These are phyloP conservation scores for Penicillium olsonii DNA, from an alignment of 2,329 filamentous ascomycete species.

Conservation along the genomic window DNA sequence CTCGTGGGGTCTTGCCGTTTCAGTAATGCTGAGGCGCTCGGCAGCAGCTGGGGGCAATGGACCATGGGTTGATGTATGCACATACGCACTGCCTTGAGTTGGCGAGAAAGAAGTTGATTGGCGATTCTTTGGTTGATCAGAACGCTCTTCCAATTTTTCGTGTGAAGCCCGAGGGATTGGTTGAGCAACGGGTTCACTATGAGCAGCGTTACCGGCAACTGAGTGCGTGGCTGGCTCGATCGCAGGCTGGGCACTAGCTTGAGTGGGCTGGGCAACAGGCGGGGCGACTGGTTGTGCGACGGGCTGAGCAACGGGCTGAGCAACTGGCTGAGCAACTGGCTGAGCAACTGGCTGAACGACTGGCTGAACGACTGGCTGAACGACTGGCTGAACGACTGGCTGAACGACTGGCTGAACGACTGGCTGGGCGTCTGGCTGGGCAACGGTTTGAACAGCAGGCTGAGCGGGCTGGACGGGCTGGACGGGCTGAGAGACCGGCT, in stretches of 20 bases:
- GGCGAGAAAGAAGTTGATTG: conserved; percentile 14
- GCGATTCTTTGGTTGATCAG: conserved; percentile 8
- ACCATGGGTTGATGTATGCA: conserved; percentile 37
- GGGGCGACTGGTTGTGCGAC: neutral
- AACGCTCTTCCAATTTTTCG: neutral
- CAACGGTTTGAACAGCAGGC: neutral
- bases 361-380: neutral
- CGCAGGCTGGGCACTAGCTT: too few relatives aligned
- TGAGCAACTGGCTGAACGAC: neutral
- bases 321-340: neutral
- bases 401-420: neutral
- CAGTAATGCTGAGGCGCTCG: conserved; percentile 16
- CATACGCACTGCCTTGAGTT: conserved; percentile 24
- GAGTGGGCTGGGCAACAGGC: neutral
- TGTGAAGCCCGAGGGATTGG: neutral
- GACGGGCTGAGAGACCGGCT: neutral
- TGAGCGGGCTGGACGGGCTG: too few relatives aligned
- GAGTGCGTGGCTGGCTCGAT: too few relatives aligned
- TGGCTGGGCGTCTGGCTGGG: neutral
- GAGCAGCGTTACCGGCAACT: too few relatives aligned
- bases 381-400: neutral
- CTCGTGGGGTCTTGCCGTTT: conserved; percentile 34
- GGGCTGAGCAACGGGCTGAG: neutral
- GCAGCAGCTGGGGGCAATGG: conserved; percentile 28
- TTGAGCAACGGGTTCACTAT: neutral